Conservation (phyloP, 2,329 filamentous ascomycete genomes). For the Periconia digitata region DNA sequence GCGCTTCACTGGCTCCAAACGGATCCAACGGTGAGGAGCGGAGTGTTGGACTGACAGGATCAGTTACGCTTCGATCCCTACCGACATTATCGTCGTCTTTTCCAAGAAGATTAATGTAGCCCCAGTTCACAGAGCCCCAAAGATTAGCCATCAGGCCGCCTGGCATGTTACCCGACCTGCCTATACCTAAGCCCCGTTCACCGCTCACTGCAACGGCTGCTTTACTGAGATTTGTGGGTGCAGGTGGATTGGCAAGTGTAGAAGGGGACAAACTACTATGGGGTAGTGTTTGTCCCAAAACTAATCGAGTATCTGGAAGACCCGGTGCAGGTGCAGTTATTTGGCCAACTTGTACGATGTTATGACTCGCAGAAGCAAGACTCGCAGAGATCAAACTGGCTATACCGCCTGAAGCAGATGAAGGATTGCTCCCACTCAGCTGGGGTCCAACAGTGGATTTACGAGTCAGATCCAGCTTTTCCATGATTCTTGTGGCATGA, state of each 20-base stretch:
- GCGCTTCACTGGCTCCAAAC: conserved; percentile 13
- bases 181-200: conserved; percentile 68
- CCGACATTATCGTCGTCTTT: conserved; percentile 50
- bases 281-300: conserved; percentile 50
- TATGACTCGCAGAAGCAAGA: conserved; percentile 71
- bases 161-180: conserved; percentile 68
- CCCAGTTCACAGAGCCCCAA: conserved; percentile 89
- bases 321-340: conserved; percentile 38
- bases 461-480: conserved; percentile 86
- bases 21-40: conserved; percentile 21
- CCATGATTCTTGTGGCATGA: conserved; percentile 85
- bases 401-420: conserved; percentile 65
- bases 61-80: conserved; percentile 33
- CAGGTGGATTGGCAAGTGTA: conserved; percentile 80
- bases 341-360: conserved; percentile 68
- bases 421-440: conserved; percentile 43
- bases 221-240: conserved; percentile 82
- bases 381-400: conserved; percentile 84
- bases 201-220: conserved; percentile 79
- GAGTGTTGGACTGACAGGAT: conserved; percentile 37
- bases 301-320: conserved; percentile 39
- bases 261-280: conserved; percentile 73
- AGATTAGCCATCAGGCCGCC: conserved; percentile 88
- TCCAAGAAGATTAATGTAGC: conserved; percentile 64
- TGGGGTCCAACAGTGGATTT: conserved; percentile 65